A percentile compares a stretch with the other conserved stretches of the same genome.
phyloP scores from a whole-genome alignment of 306 rosid genomes.

The Ziziphus jujuba region DNA sequence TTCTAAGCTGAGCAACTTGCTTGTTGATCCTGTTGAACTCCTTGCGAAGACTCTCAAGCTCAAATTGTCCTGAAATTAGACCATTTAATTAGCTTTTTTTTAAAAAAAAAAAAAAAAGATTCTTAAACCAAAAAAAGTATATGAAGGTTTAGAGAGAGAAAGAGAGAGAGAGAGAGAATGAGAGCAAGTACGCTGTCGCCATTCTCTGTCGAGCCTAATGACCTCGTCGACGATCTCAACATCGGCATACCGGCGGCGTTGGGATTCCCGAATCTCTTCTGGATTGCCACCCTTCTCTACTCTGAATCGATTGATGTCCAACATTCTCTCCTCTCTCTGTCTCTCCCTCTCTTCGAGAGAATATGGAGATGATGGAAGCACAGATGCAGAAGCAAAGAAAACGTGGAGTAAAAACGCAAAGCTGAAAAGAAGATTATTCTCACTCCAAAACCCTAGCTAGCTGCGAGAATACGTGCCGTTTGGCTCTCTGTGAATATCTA shows the following conservation, averaged over 20 bases:
- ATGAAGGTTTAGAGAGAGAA: not conserved
- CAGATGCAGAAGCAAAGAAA: not conserved
- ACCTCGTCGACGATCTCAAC: conserved; percentile 80
- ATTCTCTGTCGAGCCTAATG: conserved; percentile 80
- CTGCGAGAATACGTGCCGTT: not conserved
- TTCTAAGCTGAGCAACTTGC: conserved; percentile 65
- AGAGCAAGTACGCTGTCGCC: conserved; percentile 68
- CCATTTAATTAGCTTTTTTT: too few species aligned
- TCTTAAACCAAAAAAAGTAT: too few species aligned
- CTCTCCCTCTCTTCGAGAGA: too few species aligned
- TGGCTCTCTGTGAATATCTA: too few species aligned
- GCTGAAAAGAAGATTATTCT: not conserved
- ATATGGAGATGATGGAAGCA: not conserved
- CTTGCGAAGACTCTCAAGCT: conserved; percentile 67
- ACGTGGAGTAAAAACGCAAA: not conserved
- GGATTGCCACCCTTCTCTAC: conserved; percentile 89
- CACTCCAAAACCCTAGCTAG: not conserved
- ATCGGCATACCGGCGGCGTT: conserved; percentile 80
- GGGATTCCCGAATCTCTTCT: conserved; percentile 86
- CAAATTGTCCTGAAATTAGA: conserved; percentile 54
- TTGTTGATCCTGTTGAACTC: conserved; percentile 79
- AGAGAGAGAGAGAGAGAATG: conserved; percentile 3
- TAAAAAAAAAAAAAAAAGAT: too few species aligned
- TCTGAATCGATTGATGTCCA: conserved; percentile 83
- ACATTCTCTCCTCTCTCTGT: conserved; percentile 36